These are phyloP conservation scores for Musa troglodytarum DNA, from an alignment of 176 grass and related monocot species.

Conservation along the genomic window DNA sequence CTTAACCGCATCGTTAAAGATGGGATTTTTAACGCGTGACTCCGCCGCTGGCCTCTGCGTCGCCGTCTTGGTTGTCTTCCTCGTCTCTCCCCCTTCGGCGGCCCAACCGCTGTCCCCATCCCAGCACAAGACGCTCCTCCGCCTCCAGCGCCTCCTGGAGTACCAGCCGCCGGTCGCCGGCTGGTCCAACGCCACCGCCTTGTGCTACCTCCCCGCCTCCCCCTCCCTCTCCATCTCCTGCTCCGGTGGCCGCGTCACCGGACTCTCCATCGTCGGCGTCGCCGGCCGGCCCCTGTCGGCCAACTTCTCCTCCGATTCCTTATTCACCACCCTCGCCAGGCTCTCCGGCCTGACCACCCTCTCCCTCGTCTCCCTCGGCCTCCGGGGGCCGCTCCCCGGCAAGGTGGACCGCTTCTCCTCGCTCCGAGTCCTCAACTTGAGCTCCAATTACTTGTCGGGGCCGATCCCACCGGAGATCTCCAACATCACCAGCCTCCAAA, in stretches of 20 bases:
- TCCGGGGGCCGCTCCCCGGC: slow-evolving; percentile 60
- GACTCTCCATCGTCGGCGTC: slow-evolving; percentile 39
- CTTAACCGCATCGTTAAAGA: not conserved
- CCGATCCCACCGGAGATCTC: slow-evolving; percentile 36
- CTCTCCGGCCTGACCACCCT: slow-evolving; percentile 33
- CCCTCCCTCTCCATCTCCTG: slow-evolving; percentile 39
- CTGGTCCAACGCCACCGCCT: slow-evolving; percentile 23
- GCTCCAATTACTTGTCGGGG: slow-evolving; percentile 57
- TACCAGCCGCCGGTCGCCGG: slow-evolving; percentile 28
- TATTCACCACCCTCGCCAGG: slow-evolving; percentile 67
- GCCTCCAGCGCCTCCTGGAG: slow-evolving; percentile 36
- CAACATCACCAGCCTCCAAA: slow-evolving; percentile 47
- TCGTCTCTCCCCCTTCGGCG: slow-evolving; percentile 5
- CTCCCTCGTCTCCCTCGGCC: slow-evolving; percentile 51
- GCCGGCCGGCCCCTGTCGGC: slow-evolving; percentile 24
- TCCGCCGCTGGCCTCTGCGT: not conserved
- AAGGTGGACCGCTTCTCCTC: slow-evolving; percentile 56
- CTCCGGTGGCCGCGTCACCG: slow-evolving; percentile 32
- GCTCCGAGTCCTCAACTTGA: slow-evolving; percentile 62
- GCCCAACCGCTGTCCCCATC: slow-evolving; percentile 45
- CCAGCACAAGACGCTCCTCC: slow-evolving; percentile 53
- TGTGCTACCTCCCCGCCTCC: slow-evolving; percentile 42
- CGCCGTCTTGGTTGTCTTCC: not conserved
- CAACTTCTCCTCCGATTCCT: slow-evolving; percentile 56
- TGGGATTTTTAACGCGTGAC: not conserved